Percentiles rank a stretch among this genome's conserved stretches.
Conservation (phyloP, 2,329 filamentous ascomycete species). For the Amylocarpus encephaloides region DNA sequence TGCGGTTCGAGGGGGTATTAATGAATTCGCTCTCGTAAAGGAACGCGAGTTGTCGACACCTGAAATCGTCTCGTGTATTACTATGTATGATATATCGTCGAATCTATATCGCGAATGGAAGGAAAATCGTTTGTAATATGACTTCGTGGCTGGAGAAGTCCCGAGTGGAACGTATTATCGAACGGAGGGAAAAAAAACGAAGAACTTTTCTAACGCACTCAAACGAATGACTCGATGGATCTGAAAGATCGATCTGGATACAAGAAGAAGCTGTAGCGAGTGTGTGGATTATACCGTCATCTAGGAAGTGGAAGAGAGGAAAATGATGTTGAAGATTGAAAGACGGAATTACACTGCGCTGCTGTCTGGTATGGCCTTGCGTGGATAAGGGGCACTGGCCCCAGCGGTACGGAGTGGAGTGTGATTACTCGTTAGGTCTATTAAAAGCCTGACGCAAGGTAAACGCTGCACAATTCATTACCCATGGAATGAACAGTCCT, state of each 20-base stretch:
- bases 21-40: conserved; percentile 21
- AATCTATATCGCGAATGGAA: conserved; percentile 17
- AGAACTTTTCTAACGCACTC: conserved; percentile 17
- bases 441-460: conserved; percentile 27
- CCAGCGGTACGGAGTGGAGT: conserved; percentile 23
- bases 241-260: conserved; percentile 18
- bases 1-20: conserved; percentile 30
- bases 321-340: conserved; percentile 12
- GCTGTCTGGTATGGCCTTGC: conserved; percentile 15
- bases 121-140: conserved; percentile 15
- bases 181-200: conserved; percentile 16
- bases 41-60: conserved; percentile 22
- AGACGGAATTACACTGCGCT: conserved; percentile 13
- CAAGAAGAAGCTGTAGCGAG: conserved; percentile 21
- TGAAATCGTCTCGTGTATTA: conserved; percentile 13
- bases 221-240: conserved; percentile 28
- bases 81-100: conserved; percentile 11
- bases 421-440: too few relatives aligned
- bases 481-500: conserved; percentile 19
- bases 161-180: conserved; percentile 16
- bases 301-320: conserved; percentile 6
- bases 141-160: conserved; percentile 1
- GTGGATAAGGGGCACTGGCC: conserved; percentile 24
- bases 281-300: conserved; percentile 20
- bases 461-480: conserved; percentile 19